These are phyloP conservation scores for Coniella lustricola DNA, from an alignment of 2,329 filamentous ascomycete species.

Conservation along the genomic window DNA sequence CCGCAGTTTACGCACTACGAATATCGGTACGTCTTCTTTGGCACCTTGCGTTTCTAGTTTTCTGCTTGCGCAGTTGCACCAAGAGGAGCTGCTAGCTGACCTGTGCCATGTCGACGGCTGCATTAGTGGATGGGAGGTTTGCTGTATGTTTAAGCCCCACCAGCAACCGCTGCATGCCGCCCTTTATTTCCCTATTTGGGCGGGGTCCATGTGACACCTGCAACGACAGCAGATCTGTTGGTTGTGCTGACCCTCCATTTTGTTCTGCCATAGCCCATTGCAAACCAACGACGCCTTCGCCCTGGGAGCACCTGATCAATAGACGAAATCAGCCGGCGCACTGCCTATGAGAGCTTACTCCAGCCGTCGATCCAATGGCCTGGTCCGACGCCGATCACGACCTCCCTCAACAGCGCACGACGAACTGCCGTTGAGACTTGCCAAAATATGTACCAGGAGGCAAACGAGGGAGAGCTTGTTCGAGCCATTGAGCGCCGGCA, in stretches of 20 bases:
- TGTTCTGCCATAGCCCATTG: constrained; percentile 27
- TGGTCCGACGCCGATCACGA: background rate
- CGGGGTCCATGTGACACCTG: too few relatives aligned
- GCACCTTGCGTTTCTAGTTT: too few relatives aligned
- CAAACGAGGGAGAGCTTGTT: too few relatives aligned
- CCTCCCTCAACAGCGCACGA: too few relatives aligned
- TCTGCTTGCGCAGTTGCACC: background rate
- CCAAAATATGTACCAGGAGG: too few relatives aligned
- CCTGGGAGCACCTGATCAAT: constrained; percentile 32
- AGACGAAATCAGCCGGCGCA: constrained; percentile 24
- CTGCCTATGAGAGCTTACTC: constrained; percentile 10
- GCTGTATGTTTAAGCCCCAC: constrained; percentile 31
- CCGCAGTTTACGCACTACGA: constrained; percentile 38
- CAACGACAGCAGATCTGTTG: too few relatives aligned
- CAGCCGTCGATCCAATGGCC: too few relatives aligned
- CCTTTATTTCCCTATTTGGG: background rate
- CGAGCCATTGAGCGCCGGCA: background rate
- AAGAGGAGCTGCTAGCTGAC: background rate
- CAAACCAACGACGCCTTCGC: constrained; percentile 28
- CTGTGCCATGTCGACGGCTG: constrained; percentile 4
- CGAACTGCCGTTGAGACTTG: too few relatives aligned
- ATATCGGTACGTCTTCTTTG: constrained; percentile 31
- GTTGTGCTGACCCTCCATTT: constrained; percentile 3
- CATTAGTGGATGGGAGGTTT: constrained; percentile 39
- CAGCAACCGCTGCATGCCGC: constrained; percentile 26